Conservation (phyloP, 2,329 filamentous ascomycete species). For the Claviceps sp. region DNA sequence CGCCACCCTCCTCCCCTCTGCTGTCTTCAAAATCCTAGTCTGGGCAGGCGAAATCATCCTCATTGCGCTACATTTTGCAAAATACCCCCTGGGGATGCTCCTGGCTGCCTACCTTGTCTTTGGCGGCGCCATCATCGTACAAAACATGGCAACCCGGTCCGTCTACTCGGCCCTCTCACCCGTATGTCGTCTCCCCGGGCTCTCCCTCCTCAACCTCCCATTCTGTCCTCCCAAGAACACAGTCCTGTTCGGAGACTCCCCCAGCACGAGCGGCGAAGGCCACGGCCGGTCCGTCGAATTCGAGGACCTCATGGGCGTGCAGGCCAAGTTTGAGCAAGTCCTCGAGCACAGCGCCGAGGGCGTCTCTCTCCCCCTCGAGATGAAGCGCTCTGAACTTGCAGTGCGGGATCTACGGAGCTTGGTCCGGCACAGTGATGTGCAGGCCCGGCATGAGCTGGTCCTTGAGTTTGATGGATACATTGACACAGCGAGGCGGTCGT, state of each 20-base stretch:
- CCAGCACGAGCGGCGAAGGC: constrained; percentile 9
- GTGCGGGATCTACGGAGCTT: constrained; percentile 24
- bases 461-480: constrained; percentile 68
- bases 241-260: constrained; percentile 4
- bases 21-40: constrained; percentile 24
- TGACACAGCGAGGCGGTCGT: constrained; percentile 49
- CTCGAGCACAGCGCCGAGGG: constrained; percentile 53
- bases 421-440: constrained; percentile 50
- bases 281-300: neutral
- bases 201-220: constrained; percentile 44
- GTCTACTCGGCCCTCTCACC: constrained; percentile 51
- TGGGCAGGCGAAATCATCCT: constrained; percentile 44
- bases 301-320: constrained; percentile 53
- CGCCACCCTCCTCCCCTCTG: constrained; percentile 21
- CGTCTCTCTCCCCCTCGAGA: constrained; percentile 58
- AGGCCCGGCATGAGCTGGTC: constrained; percentile 55
- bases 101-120: constrained; percentile 49
- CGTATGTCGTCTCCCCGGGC: constrained; percentile 56
- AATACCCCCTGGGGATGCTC: constrained; percentile 49
- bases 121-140: constrained; percentile 43
- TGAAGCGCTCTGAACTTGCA: constrained; percentile 63
- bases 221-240: constrained; percentile 39
- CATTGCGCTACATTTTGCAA: constrained; percentile 46
- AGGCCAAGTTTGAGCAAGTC: constrained; percentile 65
- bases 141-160: constrained; percentile 49